Conservation (phyloP, 192 early-diverging fungal genomes). For the Kappamyces sp. region DNA sequence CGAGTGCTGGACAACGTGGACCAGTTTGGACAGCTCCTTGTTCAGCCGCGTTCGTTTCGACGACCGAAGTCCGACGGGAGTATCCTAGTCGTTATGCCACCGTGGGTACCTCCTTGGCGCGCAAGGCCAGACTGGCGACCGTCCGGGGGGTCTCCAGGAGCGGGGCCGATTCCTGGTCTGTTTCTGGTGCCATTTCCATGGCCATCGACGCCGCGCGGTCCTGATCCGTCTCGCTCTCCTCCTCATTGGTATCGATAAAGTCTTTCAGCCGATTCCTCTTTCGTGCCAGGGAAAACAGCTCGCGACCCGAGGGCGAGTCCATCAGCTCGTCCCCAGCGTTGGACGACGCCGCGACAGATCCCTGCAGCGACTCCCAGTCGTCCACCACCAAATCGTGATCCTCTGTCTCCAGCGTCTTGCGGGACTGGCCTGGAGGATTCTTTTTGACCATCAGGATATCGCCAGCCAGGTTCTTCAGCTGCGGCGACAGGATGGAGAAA, state of each 20-base stretch:
- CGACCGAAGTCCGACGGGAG: not conserved
- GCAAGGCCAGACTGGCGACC: not conserved
- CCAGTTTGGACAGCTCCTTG: not conserved
- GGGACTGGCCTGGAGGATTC: too few relatives aligned
- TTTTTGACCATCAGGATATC: too few relatives aligned
- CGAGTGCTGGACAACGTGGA: not conserved
- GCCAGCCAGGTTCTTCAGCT: too few relatives aligned
- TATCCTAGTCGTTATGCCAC: not conserved
- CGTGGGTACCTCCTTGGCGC: not conserved
- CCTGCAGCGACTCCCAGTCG: too few relatives aligned
- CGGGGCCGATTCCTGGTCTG: not conserved
- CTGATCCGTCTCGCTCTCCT: not conserved
- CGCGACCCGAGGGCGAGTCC: too few relatives aligned
- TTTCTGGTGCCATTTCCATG: not conserved
- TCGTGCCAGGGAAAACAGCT: slow-evolving; percentile 9
- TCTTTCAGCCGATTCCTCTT: slow-evolving; percentile 1
- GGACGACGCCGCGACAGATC: too few relatives aligned
- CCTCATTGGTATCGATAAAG: slow-evolving; percentile 9
- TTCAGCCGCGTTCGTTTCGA: not conserved
- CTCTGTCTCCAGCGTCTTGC: too few relatives aligned
- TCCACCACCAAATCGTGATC: too few relatives aligned
- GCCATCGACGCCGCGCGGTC: not conserved
- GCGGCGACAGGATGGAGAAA: too few relatives aligned
- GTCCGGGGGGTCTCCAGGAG: not conserved
- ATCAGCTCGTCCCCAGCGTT: too few relatives aligned